Percentiles rank a stretch among this genome's conserved stretches.
Conservation (phyloP, 2,329 filamentous ascomycete genomes). For the Fusarium piperis region DNA sequence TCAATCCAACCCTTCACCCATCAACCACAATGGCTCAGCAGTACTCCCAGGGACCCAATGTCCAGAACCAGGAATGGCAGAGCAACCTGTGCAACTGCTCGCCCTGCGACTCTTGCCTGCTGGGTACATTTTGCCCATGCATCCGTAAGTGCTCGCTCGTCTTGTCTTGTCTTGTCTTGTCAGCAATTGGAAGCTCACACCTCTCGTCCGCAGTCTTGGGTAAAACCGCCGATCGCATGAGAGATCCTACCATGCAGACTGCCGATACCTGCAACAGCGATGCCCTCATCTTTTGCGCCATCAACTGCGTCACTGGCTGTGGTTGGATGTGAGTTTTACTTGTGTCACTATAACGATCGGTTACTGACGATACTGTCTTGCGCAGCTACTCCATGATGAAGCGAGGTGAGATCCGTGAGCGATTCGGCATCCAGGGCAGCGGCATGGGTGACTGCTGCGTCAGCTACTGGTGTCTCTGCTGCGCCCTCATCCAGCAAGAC, state of each 20-base stretch:
- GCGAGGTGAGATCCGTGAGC: constrained; percentile 62
- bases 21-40: constrained; percentile 39
- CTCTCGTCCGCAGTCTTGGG: constrained; percentile 51
- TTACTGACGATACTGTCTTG: neutral
- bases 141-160: constrained; percentile 49
- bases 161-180: neutral
- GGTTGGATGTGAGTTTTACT: constrained; percentile 54
- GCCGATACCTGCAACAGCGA: constrained; percentile 54
- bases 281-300: constrained; percentile 52
- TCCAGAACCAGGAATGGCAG: constrained; percentile 50
- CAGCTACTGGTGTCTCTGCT: constrained; percentile 67
- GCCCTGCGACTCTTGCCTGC: constrained; percentile 51
- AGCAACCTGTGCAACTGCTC: constrained; percentile 53
- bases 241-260: constrained; percentile 53
- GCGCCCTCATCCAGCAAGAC: constrained; percentile 66
- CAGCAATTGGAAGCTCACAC: constrained; percentile 19
- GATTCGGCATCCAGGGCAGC: constrained; percentile 62
- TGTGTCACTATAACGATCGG: neutral
- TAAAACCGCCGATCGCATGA: constrained; percentile 55
- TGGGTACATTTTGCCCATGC: constrained; percentile 55
- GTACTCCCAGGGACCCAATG: constrained; percentile 39
- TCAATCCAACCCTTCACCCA: neutral
- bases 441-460: constrained; percentile 60
- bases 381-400: constrained; percentile 60
- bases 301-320: constrained; percentile 53